These are phyloP conservation scores for Brasenia schreberi DNA, from an alignment of 164 flowering plant species.

Conservation along the genomic window DNA sequence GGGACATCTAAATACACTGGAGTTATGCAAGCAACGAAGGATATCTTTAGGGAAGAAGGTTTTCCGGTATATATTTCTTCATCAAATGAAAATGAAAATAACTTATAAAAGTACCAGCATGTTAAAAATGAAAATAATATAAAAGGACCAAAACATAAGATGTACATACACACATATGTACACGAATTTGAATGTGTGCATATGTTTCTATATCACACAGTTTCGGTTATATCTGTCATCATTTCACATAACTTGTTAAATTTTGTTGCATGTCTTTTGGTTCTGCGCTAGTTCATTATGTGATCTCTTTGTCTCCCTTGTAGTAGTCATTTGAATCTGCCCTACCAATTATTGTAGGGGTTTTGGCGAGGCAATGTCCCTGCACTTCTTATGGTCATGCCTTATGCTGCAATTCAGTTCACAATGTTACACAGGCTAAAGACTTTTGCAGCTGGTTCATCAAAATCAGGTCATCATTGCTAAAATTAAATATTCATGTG, in stretches of 20 bases:
- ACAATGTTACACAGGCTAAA: constrained; percentile 70
- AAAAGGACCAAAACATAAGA: no score
- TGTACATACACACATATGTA: neutral
- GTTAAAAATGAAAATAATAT: no score
- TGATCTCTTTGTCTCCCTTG: neutral
- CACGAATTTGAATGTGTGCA: neutral
- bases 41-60: constrained; percentile 90
- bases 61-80: constrained; percentile 34
- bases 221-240: neutral
- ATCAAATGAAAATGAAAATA: neutral
- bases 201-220: neutral
- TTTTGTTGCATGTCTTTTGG: no score
- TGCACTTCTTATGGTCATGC: constrained; percentile 96
- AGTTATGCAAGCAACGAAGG: constrained; percentile 74
- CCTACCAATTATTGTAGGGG: constrained; percentile 32
- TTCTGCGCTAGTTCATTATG: neutral
- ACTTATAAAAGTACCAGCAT: no score
- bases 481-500: neutral
- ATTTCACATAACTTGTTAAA: no score
- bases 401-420: constrained; percentile 87
- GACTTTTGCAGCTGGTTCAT: constrained; percentile 78
- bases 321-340: neutral
- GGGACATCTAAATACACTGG: constrained; percentile 78
- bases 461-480: constrained; percentile 51
- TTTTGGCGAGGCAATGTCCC: constrained; percentile 99